Base-by-base conservation (phyloP, 805 yeast genomes). In the Saccharomycopsis malanga region DNA sequence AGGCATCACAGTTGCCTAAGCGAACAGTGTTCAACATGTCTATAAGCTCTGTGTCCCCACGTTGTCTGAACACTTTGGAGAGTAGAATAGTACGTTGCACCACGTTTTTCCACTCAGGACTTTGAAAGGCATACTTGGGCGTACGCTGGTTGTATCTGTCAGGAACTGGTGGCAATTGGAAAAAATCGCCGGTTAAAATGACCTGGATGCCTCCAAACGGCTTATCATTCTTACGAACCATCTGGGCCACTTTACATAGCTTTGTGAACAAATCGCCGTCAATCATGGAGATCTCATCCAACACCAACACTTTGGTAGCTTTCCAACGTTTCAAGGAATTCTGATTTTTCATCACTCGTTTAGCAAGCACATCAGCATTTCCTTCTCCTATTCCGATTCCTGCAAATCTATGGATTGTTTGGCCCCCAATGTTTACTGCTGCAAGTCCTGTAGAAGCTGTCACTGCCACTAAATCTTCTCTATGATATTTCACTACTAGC, bases 401-500 rank as follows among this genome's bases (percentile, higher is more conserved):
- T 0, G 95, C 76, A 66, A 81, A 87, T 57, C 84, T 72, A 62
- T 91, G 95, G 24, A 93, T 69, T 0, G 98, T 93, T 25, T 74
- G 76, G 21, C 98, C 98, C 2, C 94, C 95, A 56, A 93, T 84
- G 57, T 88, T 87, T 36, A 87, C 83, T 0, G 97, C 98, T 0
- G 98, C 98, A 52, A 93, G 68, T 1, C 98, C 98, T 0, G 98
- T 93, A 0, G 96, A 85, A 0, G 98, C 98, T 0, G 98, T 87
- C 3, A 93, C 79, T 0, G 94, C 96, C 3, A 93, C 86, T 0
- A 69, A 63, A 10, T 68, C 68, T 1, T 61, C 58, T 2, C 70
- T 67, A 1, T 72, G 68, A 59, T 76, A 71, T 38, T 71, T 66
- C 1, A 56, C 51, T 17, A 64, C 63, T 42, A 87, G 64, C 23